These are phyloP conservation scores for Vitis hybrid DNA, from an alignment of 177 flowering plant genomes.

Conservation along the genomic window DNA sequence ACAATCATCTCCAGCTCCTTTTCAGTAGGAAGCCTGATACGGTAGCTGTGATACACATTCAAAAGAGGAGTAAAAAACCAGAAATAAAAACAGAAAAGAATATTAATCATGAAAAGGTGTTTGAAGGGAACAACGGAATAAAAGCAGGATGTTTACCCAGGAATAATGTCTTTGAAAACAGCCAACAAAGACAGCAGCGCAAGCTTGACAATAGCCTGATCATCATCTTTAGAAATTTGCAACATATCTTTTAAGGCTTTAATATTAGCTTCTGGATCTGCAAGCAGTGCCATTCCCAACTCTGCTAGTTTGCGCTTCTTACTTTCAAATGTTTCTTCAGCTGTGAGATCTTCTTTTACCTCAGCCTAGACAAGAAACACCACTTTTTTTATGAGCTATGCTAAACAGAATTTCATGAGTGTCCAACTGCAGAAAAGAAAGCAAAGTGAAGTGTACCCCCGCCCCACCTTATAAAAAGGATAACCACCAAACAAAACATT, in stretches of 20 bases:
- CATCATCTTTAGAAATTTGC: conserved; percentile 58
- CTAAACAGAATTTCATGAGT: neutral
- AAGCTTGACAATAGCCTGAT: conserved; percentile 60
- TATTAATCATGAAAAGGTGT: neutral
- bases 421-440: too few species aligned
- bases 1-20: conserved; percentile 89
- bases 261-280: conserved; percentile 85
- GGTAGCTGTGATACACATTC: conserved; percentile 54
- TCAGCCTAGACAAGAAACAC: conserved; percentile 58
- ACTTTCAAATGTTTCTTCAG: conserved; percentile 56
- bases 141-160: conserved; percentile 56
- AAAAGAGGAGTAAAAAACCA: neutral
- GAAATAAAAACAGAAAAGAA: neutral
- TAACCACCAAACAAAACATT: neutral
- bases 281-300: conserved; percentile 70
- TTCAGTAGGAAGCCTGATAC: conserved; percentile 95
- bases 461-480: neutral
- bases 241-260: conserved; percentile 68
- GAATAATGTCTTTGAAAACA: conserved; percentile 93
- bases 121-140: neutral
- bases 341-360: conserved; percentile 79
- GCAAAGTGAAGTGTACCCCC: too few species aligned
- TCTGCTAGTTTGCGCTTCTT: conserved; percentile 87
- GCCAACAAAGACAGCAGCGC: conserved; percentile 75
- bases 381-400: neutral